Evolutionary conservation across 352 stramenopile genomes (phyloP).

Genomic region (Pythium phragmiticola): DNA sequence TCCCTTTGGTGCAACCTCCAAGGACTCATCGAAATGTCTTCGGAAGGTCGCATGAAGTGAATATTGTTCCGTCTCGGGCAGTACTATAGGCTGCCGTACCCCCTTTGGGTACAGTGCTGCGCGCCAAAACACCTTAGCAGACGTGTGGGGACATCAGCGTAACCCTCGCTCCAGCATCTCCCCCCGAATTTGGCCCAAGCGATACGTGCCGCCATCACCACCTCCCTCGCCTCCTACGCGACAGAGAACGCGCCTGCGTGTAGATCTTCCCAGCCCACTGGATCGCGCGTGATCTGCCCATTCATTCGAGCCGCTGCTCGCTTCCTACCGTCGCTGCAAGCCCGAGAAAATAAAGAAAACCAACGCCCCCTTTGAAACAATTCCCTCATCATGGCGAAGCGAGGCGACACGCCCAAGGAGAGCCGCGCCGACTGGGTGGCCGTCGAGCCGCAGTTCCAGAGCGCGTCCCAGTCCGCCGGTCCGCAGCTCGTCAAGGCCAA

Average conservation of each 20-base stretch:
- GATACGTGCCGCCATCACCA: neutral
- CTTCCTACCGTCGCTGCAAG: neutral
- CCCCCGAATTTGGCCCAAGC: conserved; percentile 4
- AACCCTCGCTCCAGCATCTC: neutral
- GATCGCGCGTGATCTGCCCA: neutral
- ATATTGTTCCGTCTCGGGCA: conserved; percentile 16
- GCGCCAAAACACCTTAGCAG: conserved; percentile 17
- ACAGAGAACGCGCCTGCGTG: neutral
- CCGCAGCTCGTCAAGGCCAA: conserved; percentile 68
- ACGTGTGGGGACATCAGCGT: neutral
- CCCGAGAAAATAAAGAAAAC: neutral
- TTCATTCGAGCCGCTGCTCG: conserved; percentile 6
- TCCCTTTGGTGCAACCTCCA: neutral
- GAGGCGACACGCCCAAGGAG: conserved; percentile 41
- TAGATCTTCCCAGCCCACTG: neutral
- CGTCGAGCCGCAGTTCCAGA: conserved; percentile 78
- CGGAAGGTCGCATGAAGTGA: conserved; percentile 14
- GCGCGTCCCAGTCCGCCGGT: conserved; percentile 14
- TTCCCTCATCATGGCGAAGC: conserved; percentile 18
- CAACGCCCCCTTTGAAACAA: neutral
- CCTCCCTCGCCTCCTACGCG: neutral
- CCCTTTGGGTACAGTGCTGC: neutral
- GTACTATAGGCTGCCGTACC: neutral
- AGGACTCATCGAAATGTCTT: conserved; percentile 6
- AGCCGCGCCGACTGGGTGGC: conserved; percentile 76